Base-by-base conservation (phyloP, 805 yeast species). In the Tanozyma kutaoensis region DNA sequence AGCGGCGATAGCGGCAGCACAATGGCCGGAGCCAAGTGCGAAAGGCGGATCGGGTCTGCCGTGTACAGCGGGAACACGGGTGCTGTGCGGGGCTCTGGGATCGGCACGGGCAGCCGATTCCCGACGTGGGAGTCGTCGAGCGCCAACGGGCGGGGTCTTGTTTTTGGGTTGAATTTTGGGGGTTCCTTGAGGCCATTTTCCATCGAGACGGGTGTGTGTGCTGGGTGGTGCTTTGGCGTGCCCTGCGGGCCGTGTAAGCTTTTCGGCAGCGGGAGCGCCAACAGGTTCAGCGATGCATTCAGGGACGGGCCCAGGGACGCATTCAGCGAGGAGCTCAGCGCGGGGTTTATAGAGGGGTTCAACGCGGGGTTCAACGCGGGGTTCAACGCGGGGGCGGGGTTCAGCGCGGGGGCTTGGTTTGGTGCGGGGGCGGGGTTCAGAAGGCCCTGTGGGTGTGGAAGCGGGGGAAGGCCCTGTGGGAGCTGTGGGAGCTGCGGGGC, bases 1-100 rank as follows among this genome's bases (percentile, higher is more conserved):
- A 59, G 44, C 12, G 65, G 65, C 15, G 54, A 46, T 20, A 59
- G 42, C 10, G 65, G 63, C 28, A 53, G 45, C 16, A 49, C 53
- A 36, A 51, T 36, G 28, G 46, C 45, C 15, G 58, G 54, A 4
- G 51, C 42, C 16, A 23, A 15, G 20, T 48, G 41, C 5, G 48
- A 38, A 29, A 33, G 37, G 4, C 47, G 45, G 3, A 34, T 27
- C 31, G 21, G 24, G 18, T 13, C 4, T 26, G 16, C 14, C 14
- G 12, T 21, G 18, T 17, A 10, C 10, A 17, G 20, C 20, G 20
- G 20, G 10, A 17, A 17, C 9, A 8, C 20, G 20, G 20, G 9
- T n/a, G n/a, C n/a, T n/a, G 28, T n/a, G 20, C 12, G 16, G 15
- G 4, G 23, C 7, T 14, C 10, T 17, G 20, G 9, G n/a, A 28